phyloP scores from a whole-genome alignment of 164 flowering plant species.

The Cinnamomum chago region DNA sequence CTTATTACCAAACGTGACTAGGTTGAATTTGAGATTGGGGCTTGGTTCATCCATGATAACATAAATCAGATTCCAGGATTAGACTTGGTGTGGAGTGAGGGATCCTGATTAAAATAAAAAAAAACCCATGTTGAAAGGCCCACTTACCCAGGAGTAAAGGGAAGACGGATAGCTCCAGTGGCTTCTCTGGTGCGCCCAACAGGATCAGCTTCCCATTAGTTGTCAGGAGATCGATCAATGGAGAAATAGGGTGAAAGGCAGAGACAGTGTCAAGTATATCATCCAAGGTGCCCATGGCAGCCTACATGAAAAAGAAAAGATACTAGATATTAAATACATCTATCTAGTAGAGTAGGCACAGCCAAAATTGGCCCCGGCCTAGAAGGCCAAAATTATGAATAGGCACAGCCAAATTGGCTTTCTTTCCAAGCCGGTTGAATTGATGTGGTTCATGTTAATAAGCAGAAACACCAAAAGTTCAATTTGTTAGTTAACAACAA shows the following conservation, averaged over 20 bases:
- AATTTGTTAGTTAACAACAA: too few species aligned
- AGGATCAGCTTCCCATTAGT: conserved; percentile 42
- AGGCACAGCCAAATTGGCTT: too few species aligned
- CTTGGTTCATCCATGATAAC: background rate
- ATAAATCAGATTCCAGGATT: too few species aligned
- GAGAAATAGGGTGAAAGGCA: conserved; percentile 34
- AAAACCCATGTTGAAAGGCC: background rate
- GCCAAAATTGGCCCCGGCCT: too few species aligned
- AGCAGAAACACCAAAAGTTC: too few species aligned
- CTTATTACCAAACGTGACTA: too few species aligned
- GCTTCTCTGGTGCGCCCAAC: conserved; percentile 45
- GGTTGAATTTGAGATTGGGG: background rate
- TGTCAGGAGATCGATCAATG: conserved; percentile 38
- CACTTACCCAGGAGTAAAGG: conserved; percentile 39
- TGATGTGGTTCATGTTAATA: background rate
- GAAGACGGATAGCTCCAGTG: conserved; percentile 39
- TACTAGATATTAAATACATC: too few species aligned
- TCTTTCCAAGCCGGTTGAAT: too few species aligned
- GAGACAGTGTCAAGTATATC: conserved; percentile 52
- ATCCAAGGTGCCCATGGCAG: conserved; percentile 31
- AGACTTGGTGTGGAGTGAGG: background rate
- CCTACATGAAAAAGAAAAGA: background rate
- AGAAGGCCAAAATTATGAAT: too few species aligned
- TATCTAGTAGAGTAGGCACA: too few species aligned
- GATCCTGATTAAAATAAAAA: too few species aligned